Conservation (phyloP, 495 filamentous ascomycete genomes). For the Amorphotheca resinae region DNA sequence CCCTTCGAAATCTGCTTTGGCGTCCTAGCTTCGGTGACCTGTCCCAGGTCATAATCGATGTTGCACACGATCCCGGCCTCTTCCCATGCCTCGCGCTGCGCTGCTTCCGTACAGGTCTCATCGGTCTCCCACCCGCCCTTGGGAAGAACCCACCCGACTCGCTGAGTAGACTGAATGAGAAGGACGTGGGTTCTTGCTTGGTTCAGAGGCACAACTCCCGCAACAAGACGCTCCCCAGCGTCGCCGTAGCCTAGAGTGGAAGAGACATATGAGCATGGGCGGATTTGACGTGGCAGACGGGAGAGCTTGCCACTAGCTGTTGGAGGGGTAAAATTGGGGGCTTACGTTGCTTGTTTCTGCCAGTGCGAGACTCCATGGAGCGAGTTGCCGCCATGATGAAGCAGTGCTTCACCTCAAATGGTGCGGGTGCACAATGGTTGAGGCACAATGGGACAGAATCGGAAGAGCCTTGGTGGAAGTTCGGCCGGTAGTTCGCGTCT, state of each 20-base stretch:
- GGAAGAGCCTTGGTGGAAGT: conserved; percentile 25
- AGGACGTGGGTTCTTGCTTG: conserved; percentile 66
- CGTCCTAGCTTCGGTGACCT: conserved; percentile 56
- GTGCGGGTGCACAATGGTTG: conserved; percentile 4
- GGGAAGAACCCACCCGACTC: conserved; percentile 84
- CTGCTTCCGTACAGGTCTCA: conserved; percentile 51
- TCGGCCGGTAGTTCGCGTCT: conserved; percentile 13
- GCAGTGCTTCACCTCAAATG: conserved; percentile 14
- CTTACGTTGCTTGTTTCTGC: conserved; percentile 71
- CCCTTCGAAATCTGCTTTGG: conserved; percentile 37
- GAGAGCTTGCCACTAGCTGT: background rate
- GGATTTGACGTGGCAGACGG: background rate
- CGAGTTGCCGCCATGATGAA: conserved; percentile 47
- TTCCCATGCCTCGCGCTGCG: conserved; percentile 85
- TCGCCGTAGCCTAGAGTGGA: conserved; percentile 64
- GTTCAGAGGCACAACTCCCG: conserved; percentile 75
- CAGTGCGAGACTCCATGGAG: conserved; percentile 66
- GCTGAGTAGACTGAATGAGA: conserved; percentile 82
- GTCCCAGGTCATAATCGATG: conserved; percentile 70
- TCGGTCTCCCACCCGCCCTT: conserved; percentile 98
- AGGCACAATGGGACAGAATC: conserved; percentile 17
- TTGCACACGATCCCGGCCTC: conserved; percentile 84
- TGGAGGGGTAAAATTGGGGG: conserved; percentile 19
- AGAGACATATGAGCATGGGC: conserved; percentile 7
- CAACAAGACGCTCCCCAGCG: conserved; percentile 88